Percentiles rank a stretch among this genome's conserved stretches.
Evolutionary conservation across 441 rosid species (phyloP).

Genomic region (Melastoma candidum): DNA sequence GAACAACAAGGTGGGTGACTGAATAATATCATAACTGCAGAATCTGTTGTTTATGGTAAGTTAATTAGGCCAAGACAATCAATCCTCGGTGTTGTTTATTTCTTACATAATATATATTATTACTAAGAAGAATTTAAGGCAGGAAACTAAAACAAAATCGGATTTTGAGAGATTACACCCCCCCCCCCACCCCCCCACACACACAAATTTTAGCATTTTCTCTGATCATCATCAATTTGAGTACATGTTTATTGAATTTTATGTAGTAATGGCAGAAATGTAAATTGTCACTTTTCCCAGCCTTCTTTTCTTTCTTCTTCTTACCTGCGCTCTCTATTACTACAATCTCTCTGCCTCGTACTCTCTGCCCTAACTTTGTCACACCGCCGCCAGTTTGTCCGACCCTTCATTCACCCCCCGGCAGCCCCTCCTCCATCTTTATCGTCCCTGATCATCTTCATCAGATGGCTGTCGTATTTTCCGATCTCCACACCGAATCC

Average conservation of each 20-base stretch:
- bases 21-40: slow-evolving; percentile 5
- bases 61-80: slow-evolving; percentile 4
- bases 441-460: not conserved
- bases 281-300: too few relatives aligned
- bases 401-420: not conserved
- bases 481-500: slow-evolving; percentile 51
- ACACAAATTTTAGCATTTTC: too few relatives aligned
- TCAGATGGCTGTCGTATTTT: slow-evolving; percentile 47
- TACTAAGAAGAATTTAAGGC: too few relatives aligned
- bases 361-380: too few relatives aligned
- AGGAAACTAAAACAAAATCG: too few relatives aligned
- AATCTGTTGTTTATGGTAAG: slow-evolving; percentile 9
- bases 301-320: not conserved
- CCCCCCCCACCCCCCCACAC: too few relatives aligned
- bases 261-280: too few relatives aligned
- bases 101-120: not conserved
- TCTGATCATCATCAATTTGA: too few relatives aligned
- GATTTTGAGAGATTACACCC: too few relatives aligned
- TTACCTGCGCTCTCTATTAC: not conserved
- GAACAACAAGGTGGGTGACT: not conserved
- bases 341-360: too few relatives aligned
- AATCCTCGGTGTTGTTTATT: too few relatives aligned
- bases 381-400: not conserved
- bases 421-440: not conserved
- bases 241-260: too few relatives aligned